Conservation (phyloP, 352 stramenopile genomes). For the Globisporangium okanoganense region DNA sequence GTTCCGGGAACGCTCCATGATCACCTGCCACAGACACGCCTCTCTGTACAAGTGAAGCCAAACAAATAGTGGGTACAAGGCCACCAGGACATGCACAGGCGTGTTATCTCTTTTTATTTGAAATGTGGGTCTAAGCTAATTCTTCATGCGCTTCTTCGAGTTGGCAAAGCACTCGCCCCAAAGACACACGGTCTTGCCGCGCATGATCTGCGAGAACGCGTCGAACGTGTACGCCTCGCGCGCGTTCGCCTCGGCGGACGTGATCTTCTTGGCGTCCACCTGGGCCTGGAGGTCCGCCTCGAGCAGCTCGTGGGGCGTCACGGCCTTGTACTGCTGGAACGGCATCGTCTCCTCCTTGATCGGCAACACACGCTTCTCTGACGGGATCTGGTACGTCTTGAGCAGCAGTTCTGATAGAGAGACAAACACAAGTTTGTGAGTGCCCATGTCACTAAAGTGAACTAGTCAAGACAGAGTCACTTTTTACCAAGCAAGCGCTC, state of each 20-base stretch:
- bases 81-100: not conserved
- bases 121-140: constrained; percentile 30
- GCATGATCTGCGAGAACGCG: constrained; percentile 73
- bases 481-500: constrained; percentile 49
- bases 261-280: constrained; percentile 49
- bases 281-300: constrained; percentile 33
- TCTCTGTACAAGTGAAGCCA: not conserved
- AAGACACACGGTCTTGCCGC: constrained; percentile 73
- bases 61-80: not conserved
- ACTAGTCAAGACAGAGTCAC: not conserved
- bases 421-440: not conserved
- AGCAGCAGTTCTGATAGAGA: constrained; percentile 43
- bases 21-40: not conserved
- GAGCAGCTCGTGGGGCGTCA: constrained; percentile 31
- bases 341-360: constrained; percentile 67
- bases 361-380: constrained; percentile 76
- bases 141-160: constrained; percentile 83
- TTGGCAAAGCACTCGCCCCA: constrained; percentile 86
- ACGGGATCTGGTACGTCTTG: constrained; percentile 80
- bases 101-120: not conserved
- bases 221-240: constrained; percentile 67
- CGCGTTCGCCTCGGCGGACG: constrained; percentile 46
- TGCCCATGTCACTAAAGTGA: not conserved
- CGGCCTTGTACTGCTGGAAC: constrained; percentile 71
- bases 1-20: not conserved